Base-by-base conservation (phyloP, 208 protist species). In the Leptomonas pyrrhocoris region DNA sequence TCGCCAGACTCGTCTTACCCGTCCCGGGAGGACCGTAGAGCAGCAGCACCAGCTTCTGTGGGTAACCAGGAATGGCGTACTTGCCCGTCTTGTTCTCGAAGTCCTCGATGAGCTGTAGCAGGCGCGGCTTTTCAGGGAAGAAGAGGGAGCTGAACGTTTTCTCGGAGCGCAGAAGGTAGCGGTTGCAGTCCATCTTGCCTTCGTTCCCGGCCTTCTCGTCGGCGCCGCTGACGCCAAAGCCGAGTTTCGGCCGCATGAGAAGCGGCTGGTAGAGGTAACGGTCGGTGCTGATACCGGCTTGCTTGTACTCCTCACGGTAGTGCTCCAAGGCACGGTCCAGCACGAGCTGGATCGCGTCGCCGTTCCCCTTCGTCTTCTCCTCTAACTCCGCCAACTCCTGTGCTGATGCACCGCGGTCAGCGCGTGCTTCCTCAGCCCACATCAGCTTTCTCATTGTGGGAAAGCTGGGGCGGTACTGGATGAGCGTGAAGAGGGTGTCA, bases 1-100 rank as follows among this genome's bases (percentile, higher is more conserved):
- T 96, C 25, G 96, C 89, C 28, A 96, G 83, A 68, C 93, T 94
- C 49, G 97, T 98, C 70, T 98, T 98, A 21, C 89, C 96, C 16
- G 97, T 98, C 1, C 97, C 97, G 11, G 97, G 97, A 13, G 96
- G 96, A 0, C 97, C 96, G 82, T 98, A 81, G 18, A 98, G 83
- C 43, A 98, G 88, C 49, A 98, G 74, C 48, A 90, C 82, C 25
- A 98, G 71, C 80, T 90, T 88, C 54, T 96, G 86, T 7, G 92
- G 94, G 78, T 93, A 96, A 1, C 91, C 91, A 0, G 86, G 83
- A 2, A 97, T 79, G 23, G 92, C 86, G 72, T 90, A 97, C 70
- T 94, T 94, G 49, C 94, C 94, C 16, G 67, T 85, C 60, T 88
- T 84, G 49, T 49, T 74, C 57, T 89, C 77, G 59, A 97, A 96